These are phyloP conservation scores for Stemphylium beticola DNA, from an alignment of 2,329 filamentous ascomycete species.

Conservation along the genomic window DNA sequence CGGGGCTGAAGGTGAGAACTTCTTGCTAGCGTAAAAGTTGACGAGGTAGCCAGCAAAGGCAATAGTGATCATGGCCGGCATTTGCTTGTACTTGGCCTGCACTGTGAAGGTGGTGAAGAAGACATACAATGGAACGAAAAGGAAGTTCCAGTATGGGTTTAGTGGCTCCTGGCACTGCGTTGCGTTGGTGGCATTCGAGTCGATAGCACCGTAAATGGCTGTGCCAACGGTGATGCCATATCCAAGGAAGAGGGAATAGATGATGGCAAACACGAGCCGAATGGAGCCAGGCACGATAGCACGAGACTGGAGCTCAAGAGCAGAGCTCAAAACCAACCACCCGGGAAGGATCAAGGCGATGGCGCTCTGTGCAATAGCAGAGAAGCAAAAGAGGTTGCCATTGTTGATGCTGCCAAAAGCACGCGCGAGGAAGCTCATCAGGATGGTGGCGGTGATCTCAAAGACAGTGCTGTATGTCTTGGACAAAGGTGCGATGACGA, in stretches of 20 bases:
- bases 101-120: conserved; percentile 75
- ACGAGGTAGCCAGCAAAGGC: conserved; percentile 74
- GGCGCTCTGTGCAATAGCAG: conserved; percentile 56
- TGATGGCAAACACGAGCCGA: conserved; percentile 58
- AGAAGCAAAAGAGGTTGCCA: conserved; percentile 55
- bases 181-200: conserved; percentile 51
- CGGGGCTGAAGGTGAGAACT: conserved; percentile 71
- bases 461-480: conserved; percentile 67
- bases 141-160: conserved; percentile 63
- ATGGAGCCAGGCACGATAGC: conserved; percentile 57
- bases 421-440: conserved; percentile 56
- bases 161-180: conserved; percentile 55
- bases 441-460: conserved; percentile 54
- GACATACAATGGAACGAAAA: conserved; percentile 76
- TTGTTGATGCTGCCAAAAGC: conserved; percentile 55
- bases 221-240: conserved; percentile 59
- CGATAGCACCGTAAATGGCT: conserved; percentile 55
- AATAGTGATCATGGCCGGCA: conserved; percentile 76
- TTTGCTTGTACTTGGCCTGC: conserved; percentile 79
- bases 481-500: conserved; percentile 74
- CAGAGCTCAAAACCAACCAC: conserved; percentile 55
- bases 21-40: conserved; percentile 73
- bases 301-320: conserved; percentile 55
- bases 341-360: conserved; percentile 58
- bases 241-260: conserved; percentile 59